Conservation (phyloP, 805 yeast species). For the Huiozyma naganishii region DNA sequence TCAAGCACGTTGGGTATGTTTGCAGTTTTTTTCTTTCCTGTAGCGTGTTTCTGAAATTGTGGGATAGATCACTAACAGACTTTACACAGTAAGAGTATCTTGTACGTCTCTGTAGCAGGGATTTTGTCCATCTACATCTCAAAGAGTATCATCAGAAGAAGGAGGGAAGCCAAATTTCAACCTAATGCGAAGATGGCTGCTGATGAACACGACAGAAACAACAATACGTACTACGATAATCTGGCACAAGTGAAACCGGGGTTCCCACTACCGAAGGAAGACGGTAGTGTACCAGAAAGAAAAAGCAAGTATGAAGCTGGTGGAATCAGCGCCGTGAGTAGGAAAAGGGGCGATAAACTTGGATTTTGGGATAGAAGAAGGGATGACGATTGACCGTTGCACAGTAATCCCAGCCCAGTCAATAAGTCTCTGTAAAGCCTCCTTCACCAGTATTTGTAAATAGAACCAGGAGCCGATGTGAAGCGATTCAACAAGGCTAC, state of each 20-base stretch:
- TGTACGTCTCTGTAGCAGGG: constrained; percentile 20
- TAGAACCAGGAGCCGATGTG: not conserved
- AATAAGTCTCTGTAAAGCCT: not conserved
- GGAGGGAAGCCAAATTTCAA: constrained; percentile 28
- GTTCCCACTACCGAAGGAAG: constrained; percentile 31
- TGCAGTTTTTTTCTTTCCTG: not conserved
- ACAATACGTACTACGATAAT: constrained; percentile 21
- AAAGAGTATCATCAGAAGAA: constrained; percentile 25
- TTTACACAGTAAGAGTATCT: constrained; percentile 15
- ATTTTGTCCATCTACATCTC: constrained; percentile 18
- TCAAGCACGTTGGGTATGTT: constrained; percentile 24
- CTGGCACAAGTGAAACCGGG: constrained; percentile 42
- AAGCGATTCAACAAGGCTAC: too few species aligned
- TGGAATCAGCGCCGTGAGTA: constrained; percentile 47
- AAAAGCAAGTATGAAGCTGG: constrained; percentile 61
- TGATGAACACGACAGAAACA: constrained; percentile 3
- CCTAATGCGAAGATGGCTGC: constrained; percentile 22
- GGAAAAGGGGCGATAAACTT: constrained; percentile 44
- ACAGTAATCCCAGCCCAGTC: not conserved
- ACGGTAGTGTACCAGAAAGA: constrained; percentile 26
- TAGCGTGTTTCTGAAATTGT: not conserved
- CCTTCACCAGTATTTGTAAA: not conserved
- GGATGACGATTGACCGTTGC: not conserved
- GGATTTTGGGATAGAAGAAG: constrained; percentile 22
- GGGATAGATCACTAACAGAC: not conserved